These are phyloP conservation scores for Corrigiola litoralis DNA, from an alignment of 179 eudicot genomes.

Conservation along the genomic window DNA sequence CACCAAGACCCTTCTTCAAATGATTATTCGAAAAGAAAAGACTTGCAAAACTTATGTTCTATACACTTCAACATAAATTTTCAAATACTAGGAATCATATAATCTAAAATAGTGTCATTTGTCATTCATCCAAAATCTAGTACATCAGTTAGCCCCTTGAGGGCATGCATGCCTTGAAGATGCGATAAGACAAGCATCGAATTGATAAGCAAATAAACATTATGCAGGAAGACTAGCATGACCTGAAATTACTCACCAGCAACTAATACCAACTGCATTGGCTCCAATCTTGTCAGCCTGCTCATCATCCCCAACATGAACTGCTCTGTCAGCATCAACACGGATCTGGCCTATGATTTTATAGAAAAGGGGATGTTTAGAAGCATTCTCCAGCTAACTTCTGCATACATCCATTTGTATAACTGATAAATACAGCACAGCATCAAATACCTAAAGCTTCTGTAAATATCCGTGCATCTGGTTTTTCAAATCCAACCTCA, in stretches of 20 bases:
- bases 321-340: constrained; percentile 55
- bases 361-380: constrained; percentile 13
- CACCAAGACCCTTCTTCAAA: too few species aligned
- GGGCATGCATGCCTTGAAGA: background rate
- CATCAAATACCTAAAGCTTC: constrained; percentile 69
- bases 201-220: background rate
- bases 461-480: constrained; percentile 66
- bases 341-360: constrained; percentile 48
- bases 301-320: constrained; percentile 91
- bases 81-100: background rate
- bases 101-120: background rate
- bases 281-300: constrained; percentile 86
- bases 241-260: constrained; percentile 61
- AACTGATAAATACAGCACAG: too few species aligned
- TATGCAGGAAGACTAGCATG: background rate
- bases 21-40: too few species aligned
- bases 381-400: background rate
- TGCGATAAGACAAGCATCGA: constrained; percentile 3
- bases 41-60: background rate
- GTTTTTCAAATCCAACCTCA: constrained; percentile 93
- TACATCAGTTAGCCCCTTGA: too few species aligned
- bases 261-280: constrained; percentile 71
- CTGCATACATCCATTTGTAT: background rate
- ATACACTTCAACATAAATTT: background rate
- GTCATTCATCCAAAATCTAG: background rate